Base-by-base conservation (phyloP, 345 rosid species). In the Cardamine occulta region DNA sequence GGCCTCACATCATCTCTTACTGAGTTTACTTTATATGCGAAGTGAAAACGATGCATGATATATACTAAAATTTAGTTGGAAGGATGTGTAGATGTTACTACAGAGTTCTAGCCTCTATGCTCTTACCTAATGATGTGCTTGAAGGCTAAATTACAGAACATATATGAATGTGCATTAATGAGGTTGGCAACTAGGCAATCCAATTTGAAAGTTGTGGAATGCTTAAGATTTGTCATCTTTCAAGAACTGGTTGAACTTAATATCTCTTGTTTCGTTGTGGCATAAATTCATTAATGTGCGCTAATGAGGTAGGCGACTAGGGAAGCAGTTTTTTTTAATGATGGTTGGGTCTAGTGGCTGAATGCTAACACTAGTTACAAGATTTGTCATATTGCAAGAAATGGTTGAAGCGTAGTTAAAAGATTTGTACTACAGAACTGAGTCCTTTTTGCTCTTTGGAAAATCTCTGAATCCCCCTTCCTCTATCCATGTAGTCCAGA, bases 51-150 rank as follows among this genome's bases (percentile, higher is more conserved):
- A 66, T 13, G 42, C 2, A 11, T 56, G 31, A 59, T 7, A 21
- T 29, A 29, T 12, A 29, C 23, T 23, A 17, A 13, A 37, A 14
- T 24, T 14, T 68, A 29, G 28, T 21, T 61, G 19, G 48, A 52
- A 68, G 47, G 39, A 29, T 53, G 42, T 54, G 49, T 54, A 29
- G 29, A 57, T 52, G 39, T 29, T 48, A 7, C 8, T 75, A 42
- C 26, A n/a, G 21, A 75, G 48, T 40, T 52, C 57, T 59, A 29
- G 74, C 57, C n/a, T 75, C 49, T 59, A 19, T 56, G 19, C 9
- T 74, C 47, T 60, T 68, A 40, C 40, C 44, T 70, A 44, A 4
- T 63, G 57, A 21, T 59, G 63, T 52, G 28, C 14, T 37, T 68
- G 52, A n/a, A n/a, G n/a, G n/a, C n/a, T 44, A 39, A 19, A 5